Base-by-base conservation (phyloP, 345 rosid species). In the Lepidium aucheri region DNA sequence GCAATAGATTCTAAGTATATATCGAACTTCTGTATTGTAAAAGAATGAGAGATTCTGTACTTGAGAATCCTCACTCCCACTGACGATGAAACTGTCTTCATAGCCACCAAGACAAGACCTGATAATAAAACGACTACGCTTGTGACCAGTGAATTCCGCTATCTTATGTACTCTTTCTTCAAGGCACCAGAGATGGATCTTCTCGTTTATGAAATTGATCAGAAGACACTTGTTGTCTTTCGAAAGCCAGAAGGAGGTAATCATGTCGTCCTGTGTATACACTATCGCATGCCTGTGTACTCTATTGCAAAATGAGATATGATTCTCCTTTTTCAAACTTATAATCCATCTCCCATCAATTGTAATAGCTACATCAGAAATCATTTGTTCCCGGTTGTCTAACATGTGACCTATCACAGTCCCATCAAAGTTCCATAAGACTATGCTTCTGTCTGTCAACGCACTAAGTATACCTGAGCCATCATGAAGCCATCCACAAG, bases 101-200 rank as follows among this genome's bases (percentile, higher is more conserved):
- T 68, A 74, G 40, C 92, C 89, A 66, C 92, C 92, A 75, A 84
- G 79, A 74, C 92, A 84, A 28, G 89, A 84, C 45, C 82, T 74
- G 50, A 86, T 81, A 9, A 81, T 67, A 65, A 82, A 79, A 14
- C 85, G 76, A 33, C 38, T 12, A 43, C 75, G 79, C 59, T 70
- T 76, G 64, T 79, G 83, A 40, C 89, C 87, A 35, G 28, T 75
- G n/a, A 65, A 78, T 54, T 61, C 76, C 4, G 2, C 4, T 24
- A 62, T 51, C 53, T 74, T 43, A 34, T 35, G 52, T 6, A 67
- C 69, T 24, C 45, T 75, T 35, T 16, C 34, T 24, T 24, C 4
- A 69, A 86, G 81, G 67, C 44, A 61, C 89, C 87, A 86, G 3
- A 79, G 53, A 60, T 78, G 77, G 30, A 81, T 84, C 77, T 82